Evolutionary conservation across 345 rosid species (phyloP), one percentile per base, ranked within the genome.

Genomic region (Barbarea vulgaris): DNA sequence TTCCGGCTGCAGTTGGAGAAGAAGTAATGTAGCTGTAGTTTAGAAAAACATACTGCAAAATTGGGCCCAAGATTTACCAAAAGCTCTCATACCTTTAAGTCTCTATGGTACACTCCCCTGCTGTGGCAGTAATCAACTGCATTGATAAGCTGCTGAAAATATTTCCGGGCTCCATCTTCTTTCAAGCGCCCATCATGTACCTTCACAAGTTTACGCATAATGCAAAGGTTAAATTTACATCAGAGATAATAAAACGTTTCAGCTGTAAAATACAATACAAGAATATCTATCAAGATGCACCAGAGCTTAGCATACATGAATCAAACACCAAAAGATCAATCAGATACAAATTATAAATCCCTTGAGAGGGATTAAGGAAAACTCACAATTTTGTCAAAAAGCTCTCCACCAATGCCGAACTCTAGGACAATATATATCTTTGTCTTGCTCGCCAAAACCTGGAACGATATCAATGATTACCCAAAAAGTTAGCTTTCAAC

Each of bases 101-200:
- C 99, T 81, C 99, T 80, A 51, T 95, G 99, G 77, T 52, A 95
- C 51, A 92, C 99, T 28, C 99, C 90, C 83, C 98, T 83, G 80
- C 96, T 95, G 72, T 95, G 99, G 80, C 97, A 92, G 80, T 92
- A 95, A 85, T 95, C 99, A 34, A 95, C 98, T 30, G 98, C 99
- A 83, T 92, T 88, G 33, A 95, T 90, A 76, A 95, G 96, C 85
- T 92, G 97, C 80, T 95, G 99, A 39, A 95, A 95, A 64, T 89
- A 92, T 78, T 79, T 88, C 53, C 96, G 83, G 10, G 97, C 97
- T 68, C 79, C 90, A 42, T 88, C 97, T 82, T 95, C 99, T 82
- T 87, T 89, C 81, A 95, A 44, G 78, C 97, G 87, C 33, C 99
- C 99, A 81, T 89, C 85, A 73, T 92, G 93, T 76, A 92, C 96